phyloP scores from a whole-genome alignment of 2,329 filamentous ascomycete species.

The Curvularia hawaiiensis region DNA sequence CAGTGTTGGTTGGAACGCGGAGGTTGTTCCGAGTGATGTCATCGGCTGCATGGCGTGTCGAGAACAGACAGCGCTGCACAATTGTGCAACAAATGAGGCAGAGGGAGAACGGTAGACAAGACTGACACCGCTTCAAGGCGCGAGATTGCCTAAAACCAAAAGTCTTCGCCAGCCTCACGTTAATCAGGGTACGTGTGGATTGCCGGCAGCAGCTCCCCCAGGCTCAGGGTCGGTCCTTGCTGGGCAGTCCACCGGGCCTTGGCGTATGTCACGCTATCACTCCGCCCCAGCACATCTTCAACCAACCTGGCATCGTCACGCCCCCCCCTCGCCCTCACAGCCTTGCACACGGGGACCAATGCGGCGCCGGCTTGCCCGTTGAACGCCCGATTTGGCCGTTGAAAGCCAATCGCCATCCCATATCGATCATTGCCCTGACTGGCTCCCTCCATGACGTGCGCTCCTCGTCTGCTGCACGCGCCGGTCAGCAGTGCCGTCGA shows the following conservation, averaged over 20 bases:
- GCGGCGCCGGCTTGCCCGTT: conserved; percentile 19
- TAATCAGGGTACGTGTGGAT: not conserved
- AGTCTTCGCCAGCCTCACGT: not conserved
- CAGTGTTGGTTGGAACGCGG: not conserved
- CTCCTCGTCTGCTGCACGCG: conserved; percentile 4
- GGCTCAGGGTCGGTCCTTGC: conserved; percentile 3
- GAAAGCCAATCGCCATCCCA: conserved; percentile 25
- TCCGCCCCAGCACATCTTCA: not conserved
- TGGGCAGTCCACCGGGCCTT: not conserved
- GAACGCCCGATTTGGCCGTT: conserved; percentile 8
- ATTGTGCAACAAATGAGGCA: not conserved
- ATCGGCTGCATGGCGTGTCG: not conserved
- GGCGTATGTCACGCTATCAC: not conserved
- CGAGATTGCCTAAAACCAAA: not conserved
- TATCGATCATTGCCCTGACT: conserved; percentile 37
- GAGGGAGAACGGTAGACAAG: not conserved
- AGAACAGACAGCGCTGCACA: not conserved
- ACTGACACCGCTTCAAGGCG: not conserved
- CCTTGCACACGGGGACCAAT: conserved; percentile 20
- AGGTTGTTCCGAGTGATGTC: not conserved
- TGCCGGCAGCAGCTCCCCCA: not conserved
- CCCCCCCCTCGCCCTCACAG: not conserved
- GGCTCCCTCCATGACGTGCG: conserved; percentile 40
- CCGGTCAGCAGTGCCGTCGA: conserved; percentile 8
- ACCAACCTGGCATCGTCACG: not conserved